A percentile compares a stretch with the other conserved stretches of the same genome.
Conservation (phyloP, 1,284 basidiomycete genomes). For the Ceratobasidium papillatum region DNA sequence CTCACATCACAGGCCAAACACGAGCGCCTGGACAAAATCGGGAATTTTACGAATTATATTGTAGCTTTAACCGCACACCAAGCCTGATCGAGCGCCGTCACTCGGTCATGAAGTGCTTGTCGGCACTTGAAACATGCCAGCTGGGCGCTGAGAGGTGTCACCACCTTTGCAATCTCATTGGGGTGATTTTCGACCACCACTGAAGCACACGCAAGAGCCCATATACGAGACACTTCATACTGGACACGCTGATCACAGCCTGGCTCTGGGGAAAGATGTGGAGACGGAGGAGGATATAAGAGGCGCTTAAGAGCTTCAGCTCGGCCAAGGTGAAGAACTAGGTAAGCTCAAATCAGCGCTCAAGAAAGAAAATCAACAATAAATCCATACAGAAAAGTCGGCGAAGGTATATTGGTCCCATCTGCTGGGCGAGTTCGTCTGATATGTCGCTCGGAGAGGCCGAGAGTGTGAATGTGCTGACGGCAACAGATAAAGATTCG, state of each 20-base stretch:
- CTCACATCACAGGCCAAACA: too few relatives aligned
- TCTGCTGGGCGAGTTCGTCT: conserved; percentile 66
- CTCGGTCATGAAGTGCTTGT: conserved; percentile 12
- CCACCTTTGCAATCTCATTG: not conserved
- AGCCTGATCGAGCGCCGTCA: conserved; percentile 2
- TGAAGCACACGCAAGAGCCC: conserved; percentile 28
- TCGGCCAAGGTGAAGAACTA: conserved; percentile 61
- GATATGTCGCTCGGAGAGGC: conserved; percentile 64
- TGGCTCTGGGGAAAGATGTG: not conserved
- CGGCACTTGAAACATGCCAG: conserved; percentile 18
- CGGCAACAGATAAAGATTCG: conserved; percentile 66
- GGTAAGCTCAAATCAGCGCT: not conserved
- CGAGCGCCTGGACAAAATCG: too few relatives aligned
- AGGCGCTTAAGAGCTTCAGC: conserved; percentile 59
- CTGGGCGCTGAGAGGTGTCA: conserved; percentile 30
- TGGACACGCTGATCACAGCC: conserved; percentile 3
- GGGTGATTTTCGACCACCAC: conserved; percentile 30
- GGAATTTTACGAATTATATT: not conserved
- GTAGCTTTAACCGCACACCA: conserved; percentile 24
- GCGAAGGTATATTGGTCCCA: conserved; percentile 68
- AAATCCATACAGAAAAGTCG: conserved; percentile 58
- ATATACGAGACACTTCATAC: conserved; percentile 4
- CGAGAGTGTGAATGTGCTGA: conserved; percentile 67
- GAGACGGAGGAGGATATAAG: conserved; percentile 59
- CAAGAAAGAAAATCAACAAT: not conserved